These are phyloP conservation scores for Malania oleifera DNA, from an alignment of 164 flowering plant species.

Conservation along the genomic window DNA sequence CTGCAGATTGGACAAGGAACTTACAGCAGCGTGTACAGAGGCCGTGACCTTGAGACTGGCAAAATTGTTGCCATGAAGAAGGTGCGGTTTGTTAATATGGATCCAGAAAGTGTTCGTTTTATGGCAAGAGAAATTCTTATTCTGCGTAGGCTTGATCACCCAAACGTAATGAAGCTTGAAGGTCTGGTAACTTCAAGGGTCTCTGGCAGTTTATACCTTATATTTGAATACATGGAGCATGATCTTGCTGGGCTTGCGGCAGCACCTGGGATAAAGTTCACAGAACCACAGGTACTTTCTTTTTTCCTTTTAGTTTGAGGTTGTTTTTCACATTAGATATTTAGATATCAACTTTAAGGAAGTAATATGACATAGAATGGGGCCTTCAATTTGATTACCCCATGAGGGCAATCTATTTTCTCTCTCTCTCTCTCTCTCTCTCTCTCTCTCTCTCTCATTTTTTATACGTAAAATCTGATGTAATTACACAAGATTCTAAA, in stretches of 20 bases:
- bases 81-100: constrained; percentile 83
- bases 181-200: constrained; percentile 67
- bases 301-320: constrained; percentile 1
- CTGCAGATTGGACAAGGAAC: constrained; percentile 95
- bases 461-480: too few relatives aligned
- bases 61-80: constrained; percentile 83
- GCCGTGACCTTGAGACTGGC: constrained; percentile 80
- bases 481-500: too few relatives aligned
- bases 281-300: constrained; percentile 64
- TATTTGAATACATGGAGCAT: constrained; percentile 89
- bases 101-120: constrained; percentile 91
- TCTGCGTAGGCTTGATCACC: constrained; percentile 79
- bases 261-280: constrained; percentile 52
- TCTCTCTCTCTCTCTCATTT: too few relatives aligned
- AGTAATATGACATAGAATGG: background rate
- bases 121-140: constrained; percentile 87
- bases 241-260: constrained; percentile 86
- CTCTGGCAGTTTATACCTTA: constrained; percentile 73
- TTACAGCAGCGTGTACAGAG: constrained; percentile 79
- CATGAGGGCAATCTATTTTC: too few relatives aligned
- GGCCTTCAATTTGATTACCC: too few relatives aligned
- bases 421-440: too few relatives aligned
- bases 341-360: background rate
- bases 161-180: constrained; percentile 83
- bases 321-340: background rate